A percentile compares a stretch with the other conserved stretches of the same genome.
Evolutionary conservation across 2,329 filamentous ascomycete genomes (phyloP).

Genomic region (Claviceps pusilla): DNA sequence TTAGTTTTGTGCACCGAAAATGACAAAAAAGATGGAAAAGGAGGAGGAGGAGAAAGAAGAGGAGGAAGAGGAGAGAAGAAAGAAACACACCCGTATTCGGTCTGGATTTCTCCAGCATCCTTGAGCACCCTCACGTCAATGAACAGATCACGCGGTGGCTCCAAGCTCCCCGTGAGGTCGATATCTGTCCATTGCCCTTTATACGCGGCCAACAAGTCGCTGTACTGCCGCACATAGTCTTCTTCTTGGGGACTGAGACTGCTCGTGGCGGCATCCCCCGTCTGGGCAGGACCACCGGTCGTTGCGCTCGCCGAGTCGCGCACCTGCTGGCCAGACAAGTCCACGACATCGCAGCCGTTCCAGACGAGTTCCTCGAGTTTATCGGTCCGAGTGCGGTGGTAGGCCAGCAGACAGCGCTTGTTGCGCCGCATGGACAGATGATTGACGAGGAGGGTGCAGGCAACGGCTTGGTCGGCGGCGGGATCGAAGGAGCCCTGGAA

Average conservation of each 20-base stretch:
- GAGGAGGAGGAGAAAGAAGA: background rate
- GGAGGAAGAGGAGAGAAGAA: background rate
- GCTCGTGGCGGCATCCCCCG: constrained; percentile 43
- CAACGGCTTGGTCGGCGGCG: constrained; percentile 63
- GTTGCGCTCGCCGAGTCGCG: constrained; percentile 21
- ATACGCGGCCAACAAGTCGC: constrained; percentile 83
- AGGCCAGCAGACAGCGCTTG: constrained; percentile 87
- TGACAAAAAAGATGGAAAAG: background rate
- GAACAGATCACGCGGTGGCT: constrained; percentile 88
- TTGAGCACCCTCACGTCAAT: constrained; percentile 93
- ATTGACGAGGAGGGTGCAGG: constrained; percentile 80
- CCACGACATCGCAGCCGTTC: constrained; percentile 72
- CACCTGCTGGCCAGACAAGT: constrained; percentile 46
- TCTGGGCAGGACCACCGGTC: constrained; percentile 19
- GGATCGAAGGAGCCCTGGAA: constrained; percentile 80
- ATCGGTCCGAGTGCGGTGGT: constrained; percentile 78
- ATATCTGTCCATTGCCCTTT: constrained; percentile 98
- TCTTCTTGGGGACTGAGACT: constrained; percentile 90
- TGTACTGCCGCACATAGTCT: constrained; percentile 85
- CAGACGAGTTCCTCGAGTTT: constrained; percentile 90
- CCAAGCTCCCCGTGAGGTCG: constrained; percentile 82
- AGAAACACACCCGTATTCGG: constrained; percentile 71
- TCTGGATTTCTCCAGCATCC: constrained; percentile 96
- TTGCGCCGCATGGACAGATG: constrained; percentile 92
- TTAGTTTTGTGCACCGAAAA: constrained; percentile 8